Evolutionary conservation across 371 early-diverging fungal species (phyloP).

Genomic region (Rhizopus stolonifer): DNA sequence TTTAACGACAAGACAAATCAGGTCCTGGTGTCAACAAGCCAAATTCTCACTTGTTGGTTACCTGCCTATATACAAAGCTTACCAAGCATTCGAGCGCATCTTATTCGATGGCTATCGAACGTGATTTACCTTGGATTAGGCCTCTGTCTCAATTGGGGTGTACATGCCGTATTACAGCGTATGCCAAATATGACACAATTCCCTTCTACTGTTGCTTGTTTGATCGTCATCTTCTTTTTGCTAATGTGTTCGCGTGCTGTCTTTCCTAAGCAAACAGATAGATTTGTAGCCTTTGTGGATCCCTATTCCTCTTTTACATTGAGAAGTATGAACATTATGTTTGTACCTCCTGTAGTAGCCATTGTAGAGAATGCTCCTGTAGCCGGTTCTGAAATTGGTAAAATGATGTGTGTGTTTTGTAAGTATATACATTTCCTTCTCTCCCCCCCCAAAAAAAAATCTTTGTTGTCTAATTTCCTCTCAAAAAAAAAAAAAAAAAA

Average conservation of each 20-base stretch:
- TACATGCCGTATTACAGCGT: constrained; percentile 16
- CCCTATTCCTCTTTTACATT: constrained; percentile 29
- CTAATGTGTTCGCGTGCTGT: constrained; percentile 13
- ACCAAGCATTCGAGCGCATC: constrained; percentile 13
- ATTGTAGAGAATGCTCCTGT: constrained; percentile 21
- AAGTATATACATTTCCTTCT: too few species aligned
- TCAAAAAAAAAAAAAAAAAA: too few species aligned
- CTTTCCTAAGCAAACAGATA: constrained; percentile 17
- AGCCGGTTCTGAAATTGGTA: constrained; percentile 24
- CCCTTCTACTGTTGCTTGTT: constrained; percentile 32
- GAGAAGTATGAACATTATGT: constrained; percentile 33
- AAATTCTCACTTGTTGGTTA: constrained; percentile 9
- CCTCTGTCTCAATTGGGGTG: constrained; percentile 24
- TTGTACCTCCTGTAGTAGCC: constrained; percentile 24
- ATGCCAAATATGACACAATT: constrained; percentile 29
- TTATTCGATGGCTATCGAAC: constrained; percentile 13
- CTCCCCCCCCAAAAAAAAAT: too few species aligned
- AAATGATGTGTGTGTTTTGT: constrained; percentile 34
- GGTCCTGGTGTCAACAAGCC: too few species aligned
- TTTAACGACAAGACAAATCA: too few species aligned
- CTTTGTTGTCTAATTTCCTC: too few species aligned
- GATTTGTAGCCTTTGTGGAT: constrained; percentile 20
- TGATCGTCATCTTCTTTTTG: constrained; percentile 27
- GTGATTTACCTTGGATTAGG: constrained; percentile 18
- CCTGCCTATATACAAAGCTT: constrained; percentile 18